Percentiles rank a stretch among this genome's conserved stretches.
Conservation (phyloP, 495 filamentous ascomycete genomes). For the Chaetomium fimeti region DNA sequence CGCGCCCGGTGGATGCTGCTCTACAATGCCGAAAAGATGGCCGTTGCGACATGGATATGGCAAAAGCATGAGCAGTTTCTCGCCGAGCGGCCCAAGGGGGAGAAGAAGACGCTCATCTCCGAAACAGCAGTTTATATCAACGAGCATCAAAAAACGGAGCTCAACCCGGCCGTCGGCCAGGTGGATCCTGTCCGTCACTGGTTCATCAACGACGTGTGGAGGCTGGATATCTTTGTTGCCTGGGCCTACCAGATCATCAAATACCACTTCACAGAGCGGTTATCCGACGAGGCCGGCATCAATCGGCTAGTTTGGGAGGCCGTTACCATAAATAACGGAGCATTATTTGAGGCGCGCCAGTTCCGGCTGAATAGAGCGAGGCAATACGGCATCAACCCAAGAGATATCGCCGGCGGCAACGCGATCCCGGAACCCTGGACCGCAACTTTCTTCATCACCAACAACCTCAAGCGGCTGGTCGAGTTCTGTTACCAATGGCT, state of each 20-base stretch:
- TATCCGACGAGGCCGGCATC: constrained; percentile 47
- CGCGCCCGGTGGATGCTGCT: constrained; percentile 74
- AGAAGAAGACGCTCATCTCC: constrained; percentile 58
- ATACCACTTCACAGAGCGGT: constrained; percentile 57
- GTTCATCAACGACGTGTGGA: constrained; percentile 75
- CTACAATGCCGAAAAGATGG: constrained; percentile 87
- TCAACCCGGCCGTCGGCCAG: constrained; percentile 57
- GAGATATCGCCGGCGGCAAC: constrained; percentile 63
- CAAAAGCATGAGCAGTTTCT: constrained; percentile 63
- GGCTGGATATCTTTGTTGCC: constrained; percentile 70
- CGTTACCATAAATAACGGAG: constrained; percentile 69
- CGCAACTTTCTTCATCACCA: constrained; percentile 59
- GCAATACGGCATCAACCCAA: constrained; percentile 66
- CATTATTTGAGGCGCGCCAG: constrained; percentile 67
- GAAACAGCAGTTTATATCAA: constrained; percentile 69
- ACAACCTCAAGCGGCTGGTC: constrained; percentile 54
- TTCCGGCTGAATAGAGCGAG: constrained; percentile 67
- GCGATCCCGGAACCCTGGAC: constrained; percentile 80
- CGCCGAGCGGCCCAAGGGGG: constrained; percentile 41
- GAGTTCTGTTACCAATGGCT: constrained; percentile 48
- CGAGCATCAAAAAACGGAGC: constrained; percentile 65
- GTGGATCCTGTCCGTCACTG: constrained; percentile 73
- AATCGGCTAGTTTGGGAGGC: constrained; percentile 66
- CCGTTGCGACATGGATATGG: constrained; percentile 81
- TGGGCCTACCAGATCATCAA: constrained; percentile 74